Base-by-base conservation (phyloP, 1,284 basidiomycete genomes). In the Microstroma glucosiphilum region DNA sequence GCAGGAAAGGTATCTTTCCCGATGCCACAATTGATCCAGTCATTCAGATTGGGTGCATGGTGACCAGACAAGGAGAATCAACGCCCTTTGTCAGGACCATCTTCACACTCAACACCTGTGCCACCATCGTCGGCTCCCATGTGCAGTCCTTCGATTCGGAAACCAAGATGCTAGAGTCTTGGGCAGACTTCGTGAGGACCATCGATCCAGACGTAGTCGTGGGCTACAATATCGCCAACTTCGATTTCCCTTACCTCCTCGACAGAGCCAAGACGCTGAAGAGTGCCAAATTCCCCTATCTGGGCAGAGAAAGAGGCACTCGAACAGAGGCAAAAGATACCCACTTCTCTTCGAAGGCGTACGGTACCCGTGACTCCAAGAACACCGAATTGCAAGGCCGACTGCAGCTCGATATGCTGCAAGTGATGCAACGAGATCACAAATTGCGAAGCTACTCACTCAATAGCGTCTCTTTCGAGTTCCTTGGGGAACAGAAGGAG, bases 361-460 rank as follows among this genome's bases (percentile, higher is more conserved):
- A 79, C 60, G 77, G 77, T 49, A 79, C 77, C 2, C 73, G 77
- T 25, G 77, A 79, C 62, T 76, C 73, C 2, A 79, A 79, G 48
- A 68, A 73, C 58, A 79, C 77, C 49, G 76, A 79, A 60, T 61
- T 78, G 40, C 75, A 78, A 57, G 77, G 77, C 0, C 70, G 77
- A n/a, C 69, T 79, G 13, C 77, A 79, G 60, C 71, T 79, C 55
- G 77, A 79, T 60, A 75, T 79, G 72, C 73, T 79, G 13, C 76
- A 79, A 56, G 76, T 79, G 60, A 79, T 79, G 77, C 76, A 77
- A 65, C 71, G 77, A 21, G 77, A 79, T 65, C 73, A 79, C 71
- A 79, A 79, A 65, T 66, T 79, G 19, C 73, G 77, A 30, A 71
- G 69, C 53, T 79, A 79, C 61, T 71, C 72, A 57, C 75, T 79